A percentile compares a stretch with the other conserved stretches of the same genome.
These are phyloP conservation scores for Talaromyces islandicus DNA, from an alignment of 2,329 filamentous ascomycete genomes.

Conservation along the genomic window DNA sequence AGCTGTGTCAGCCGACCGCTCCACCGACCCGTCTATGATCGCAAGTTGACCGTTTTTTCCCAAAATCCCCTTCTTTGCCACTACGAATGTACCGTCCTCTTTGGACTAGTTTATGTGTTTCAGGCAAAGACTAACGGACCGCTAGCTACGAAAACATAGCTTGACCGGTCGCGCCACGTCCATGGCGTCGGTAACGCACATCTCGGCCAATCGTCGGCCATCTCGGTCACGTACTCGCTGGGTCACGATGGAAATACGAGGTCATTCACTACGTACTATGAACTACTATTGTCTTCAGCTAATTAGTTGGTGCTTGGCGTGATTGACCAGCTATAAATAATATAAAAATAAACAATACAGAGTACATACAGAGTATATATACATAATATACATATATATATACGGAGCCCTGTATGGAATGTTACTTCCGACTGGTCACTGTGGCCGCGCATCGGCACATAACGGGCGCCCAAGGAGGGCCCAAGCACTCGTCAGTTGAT, in stretches of 20 bases:
- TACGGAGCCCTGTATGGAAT: not conserved
- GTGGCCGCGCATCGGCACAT: not conserved
- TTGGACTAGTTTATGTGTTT: not conserved
- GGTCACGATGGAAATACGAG: too few relatives aligned
- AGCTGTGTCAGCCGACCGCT: not conserved
- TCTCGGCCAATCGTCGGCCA: not conserved
- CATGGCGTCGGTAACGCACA: not conserved
- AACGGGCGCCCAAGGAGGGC: not conserved
- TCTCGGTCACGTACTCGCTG: too few relatives aligned
- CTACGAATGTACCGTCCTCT: not conserved
- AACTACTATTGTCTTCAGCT: too few relatives aligned
- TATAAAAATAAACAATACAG: not conserved
- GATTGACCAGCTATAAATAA: not conserved
- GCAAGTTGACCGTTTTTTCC: not conserved
- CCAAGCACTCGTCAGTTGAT: not conserved
- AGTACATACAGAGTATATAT: not conserved
- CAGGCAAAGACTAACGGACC: not conserved
- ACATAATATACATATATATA: not conserved
- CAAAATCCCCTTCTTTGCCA: not conserved
- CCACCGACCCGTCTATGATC: too few relatives aligned
- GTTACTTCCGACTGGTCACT: not conserved
- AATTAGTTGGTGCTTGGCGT: too few relatives aligned
- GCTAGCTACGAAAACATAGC: not conserved
- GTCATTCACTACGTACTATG: too few relatives aligned
- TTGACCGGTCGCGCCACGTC: not conserved